Conservation (phyloP, 2,329 filamentous ascomycete species). For the Trichoderma sp. region DNA sequence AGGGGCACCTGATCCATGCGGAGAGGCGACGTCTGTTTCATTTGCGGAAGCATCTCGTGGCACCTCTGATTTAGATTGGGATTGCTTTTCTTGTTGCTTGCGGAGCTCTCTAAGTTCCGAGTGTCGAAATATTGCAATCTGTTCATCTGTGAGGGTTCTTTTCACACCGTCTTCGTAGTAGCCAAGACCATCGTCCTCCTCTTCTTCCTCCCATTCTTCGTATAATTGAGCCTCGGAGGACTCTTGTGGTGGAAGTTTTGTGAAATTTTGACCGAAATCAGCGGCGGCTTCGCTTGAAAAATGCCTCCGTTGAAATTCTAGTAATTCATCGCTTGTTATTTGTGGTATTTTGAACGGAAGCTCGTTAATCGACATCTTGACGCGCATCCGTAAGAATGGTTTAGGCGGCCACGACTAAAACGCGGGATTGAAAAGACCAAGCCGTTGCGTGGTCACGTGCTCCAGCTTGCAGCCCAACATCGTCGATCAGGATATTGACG, state of each 20-base stretch:
- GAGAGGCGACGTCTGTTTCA: conserved; percentile 14
- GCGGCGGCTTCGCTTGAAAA: conserved; percentile 52
- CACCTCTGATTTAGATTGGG: background rate
- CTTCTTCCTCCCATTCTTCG: conserved; percentile 29
- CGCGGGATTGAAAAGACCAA: background rate
- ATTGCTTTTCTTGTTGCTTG: conserved; percentile 47
- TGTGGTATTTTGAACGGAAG: conserved; percentile 27
- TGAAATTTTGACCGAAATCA: conserved; percentile 51
- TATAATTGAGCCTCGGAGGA: conserved; percentile 33
- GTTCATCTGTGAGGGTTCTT: conserved; percentile 86
- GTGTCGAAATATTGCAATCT: conserved; percentile 87
- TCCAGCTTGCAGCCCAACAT: background rate
- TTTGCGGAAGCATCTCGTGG: conserved; percentile 20
- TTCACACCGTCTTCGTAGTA: conserved; percentile 87
- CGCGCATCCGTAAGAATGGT: background rate
- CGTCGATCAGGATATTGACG: background rate
- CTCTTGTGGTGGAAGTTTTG: conserved; percentile 33
- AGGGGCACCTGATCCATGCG: conserved; percentile 7
- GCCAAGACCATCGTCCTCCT: conserved; percentile 70
- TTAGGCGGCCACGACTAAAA: background rate
- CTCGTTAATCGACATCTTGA: conserved; percentile 1
- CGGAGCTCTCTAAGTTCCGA: conserved; percentile 78
- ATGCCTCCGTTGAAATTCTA: conserved; percentile 59
- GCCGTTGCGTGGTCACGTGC: conserved; percentile 1
- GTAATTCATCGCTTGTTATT: conserved; percentile 52